These are phyloP conservation scores for Hyphodiscus sp. DNA, from an alignment of 2,329 filamentous ascomycete species.

Conservation along the genomic window DNA sequence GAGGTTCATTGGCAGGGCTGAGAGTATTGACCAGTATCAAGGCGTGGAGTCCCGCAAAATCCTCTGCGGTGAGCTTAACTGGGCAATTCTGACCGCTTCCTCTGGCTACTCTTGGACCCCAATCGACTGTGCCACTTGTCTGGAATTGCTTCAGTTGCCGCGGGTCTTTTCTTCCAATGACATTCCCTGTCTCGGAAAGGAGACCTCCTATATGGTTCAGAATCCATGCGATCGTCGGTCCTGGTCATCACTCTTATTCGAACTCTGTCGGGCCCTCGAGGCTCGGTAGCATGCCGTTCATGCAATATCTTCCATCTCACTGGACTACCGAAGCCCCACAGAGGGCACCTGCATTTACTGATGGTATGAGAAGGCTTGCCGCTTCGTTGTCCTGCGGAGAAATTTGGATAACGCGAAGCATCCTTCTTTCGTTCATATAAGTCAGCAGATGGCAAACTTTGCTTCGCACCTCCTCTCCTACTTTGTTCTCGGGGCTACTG, in stretches of 20 bases:
- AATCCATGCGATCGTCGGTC: neutral
- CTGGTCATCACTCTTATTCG: neutral
- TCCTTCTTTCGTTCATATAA: neutral
- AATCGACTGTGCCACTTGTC: neutral
- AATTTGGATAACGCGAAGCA: neutral
- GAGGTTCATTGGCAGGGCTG: neutral
- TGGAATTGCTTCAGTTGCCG: neutral
- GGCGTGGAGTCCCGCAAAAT: neutral
- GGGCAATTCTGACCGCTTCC: neutral
- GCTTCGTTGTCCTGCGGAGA: neutral
- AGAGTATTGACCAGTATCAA: neutral
- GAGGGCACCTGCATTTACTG: neutral
- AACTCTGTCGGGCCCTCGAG: neutral
- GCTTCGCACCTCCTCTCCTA: neutral
- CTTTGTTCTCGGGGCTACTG: neutral
- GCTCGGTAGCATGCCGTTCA: neutral
- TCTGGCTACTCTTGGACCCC: neutral
- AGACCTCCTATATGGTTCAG: neutral
- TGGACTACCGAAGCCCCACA: neutral
- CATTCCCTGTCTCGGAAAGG: neutral
- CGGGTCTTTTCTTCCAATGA: neutral
- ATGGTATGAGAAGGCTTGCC: neutral
- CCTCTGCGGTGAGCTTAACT: neutral
- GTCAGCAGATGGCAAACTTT: neutral
- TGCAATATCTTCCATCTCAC: neutral